Conservation (phyloP, 345 rosid genomes). For the Odontarrhena argentea region DNA sequence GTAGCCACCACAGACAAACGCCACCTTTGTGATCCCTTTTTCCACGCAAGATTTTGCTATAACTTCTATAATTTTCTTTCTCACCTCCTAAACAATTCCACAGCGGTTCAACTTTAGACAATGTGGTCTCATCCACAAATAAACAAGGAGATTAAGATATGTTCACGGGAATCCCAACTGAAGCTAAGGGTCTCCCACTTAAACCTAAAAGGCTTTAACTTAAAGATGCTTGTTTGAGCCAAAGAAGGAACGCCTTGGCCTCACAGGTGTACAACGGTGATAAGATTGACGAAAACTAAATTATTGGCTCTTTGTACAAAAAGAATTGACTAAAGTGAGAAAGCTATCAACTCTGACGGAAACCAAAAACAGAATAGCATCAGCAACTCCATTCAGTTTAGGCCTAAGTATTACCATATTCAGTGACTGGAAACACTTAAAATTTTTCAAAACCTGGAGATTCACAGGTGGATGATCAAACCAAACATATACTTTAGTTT, state of each 20-base stretch:
- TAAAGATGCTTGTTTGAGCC: conserved; percentile 92
- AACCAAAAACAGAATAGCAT: neutral
- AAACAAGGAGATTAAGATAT: too few species aligned
- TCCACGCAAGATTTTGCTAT: conserved; percentile 85
- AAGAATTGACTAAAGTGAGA: too few species aligned
- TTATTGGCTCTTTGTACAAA: too few species aligned
- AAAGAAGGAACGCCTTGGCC: conserved; percentile 80
- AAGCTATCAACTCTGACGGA: neutral
- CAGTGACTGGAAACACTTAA: neutral
- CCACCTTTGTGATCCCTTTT: conserved; percentile 86
- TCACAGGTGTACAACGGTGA: conserved; percentile 70
- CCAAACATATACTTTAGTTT: neutral
- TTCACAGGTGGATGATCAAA: neutral
- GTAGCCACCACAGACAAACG: conserved; percentile 88
- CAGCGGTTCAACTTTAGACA: conserved; percentile 1
- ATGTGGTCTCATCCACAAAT: too few species aligned
- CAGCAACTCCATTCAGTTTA: neutral
- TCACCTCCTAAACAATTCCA: conserved; percentile 71
- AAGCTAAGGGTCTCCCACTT: conserved; percentile 77
- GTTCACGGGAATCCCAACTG: conserved; percentile 21
- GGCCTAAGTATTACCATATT: neutral
- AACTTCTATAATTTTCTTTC: conserved; percentile 72
- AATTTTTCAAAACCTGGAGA: neutral
- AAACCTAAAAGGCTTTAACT: conserved; percentile 73
- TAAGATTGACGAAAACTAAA: conserved; percentile 6